Percentiles rank a stretch among this genome's conserved stretches.
Conservation (phyloP, 2,329 filamentous ascomycete species). For the Sporothrix curviconia region DNA sequence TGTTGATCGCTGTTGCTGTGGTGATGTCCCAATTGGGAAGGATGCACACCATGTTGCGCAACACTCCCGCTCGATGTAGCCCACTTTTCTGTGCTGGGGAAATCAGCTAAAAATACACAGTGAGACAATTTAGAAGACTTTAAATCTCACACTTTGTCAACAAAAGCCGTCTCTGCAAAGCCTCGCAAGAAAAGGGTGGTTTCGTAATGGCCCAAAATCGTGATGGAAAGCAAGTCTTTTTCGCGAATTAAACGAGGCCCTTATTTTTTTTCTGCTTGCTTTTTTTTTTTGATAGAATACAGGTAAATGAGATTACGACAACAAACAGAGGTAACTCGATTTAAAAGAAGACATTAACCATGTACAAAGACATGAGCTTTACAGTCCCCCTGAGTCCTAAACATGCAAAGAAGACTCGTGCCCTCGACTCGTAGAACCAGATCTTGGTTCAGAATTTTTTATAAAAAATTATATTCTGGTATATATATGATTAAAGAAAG, state of each 20-base stretch:
- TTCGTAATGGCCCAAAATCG: too few relatives aligned
- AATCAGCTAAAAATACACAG: background rate
- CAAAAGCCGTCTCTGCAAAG: too few relatives aligned
- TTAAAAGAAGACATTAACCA: too few relatives aligned
- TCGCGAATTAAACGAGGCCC: background rate
- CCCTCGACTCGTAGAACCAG: background rate
- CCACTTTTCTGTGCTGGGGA: background rate
- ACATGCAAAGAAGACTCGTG: too few relatives aligned
- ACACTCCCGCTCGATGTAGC: background rate
- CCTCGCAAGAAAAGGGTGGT: too few relatives aligned
- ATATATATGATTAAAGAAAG: background rate
- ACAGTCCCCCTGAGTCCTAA: too few relatives aligned
- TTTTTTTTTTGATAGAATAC: background rate
- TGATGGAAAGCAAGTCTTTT: too few relatives aligned
- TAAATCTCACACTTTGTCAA: too few relatives aligned
- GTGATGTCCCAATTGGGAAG: conserved; percentile 8
- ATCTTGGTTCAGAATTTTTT: too few relatives aligned
- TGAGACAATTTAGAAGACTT: background rate
- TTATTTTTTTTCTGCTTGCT: background rate
- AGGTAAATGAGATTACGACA: background rate
- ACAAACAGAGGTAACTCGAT: too few relatives aligned
- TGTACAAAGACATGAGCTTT: too few relatives aligned
- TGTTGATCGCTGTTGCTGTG: conserved; percentile 13
- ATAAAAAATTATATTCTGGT: conserved; percentile 1
- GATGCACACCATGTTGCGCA: background rate